These are phyloP conservation scores for Immersiporthe knoxdaviesiana DNA, from an alignment of 2,329 filamentous ascomycete species.

Conservation along the genomic window DNA sequence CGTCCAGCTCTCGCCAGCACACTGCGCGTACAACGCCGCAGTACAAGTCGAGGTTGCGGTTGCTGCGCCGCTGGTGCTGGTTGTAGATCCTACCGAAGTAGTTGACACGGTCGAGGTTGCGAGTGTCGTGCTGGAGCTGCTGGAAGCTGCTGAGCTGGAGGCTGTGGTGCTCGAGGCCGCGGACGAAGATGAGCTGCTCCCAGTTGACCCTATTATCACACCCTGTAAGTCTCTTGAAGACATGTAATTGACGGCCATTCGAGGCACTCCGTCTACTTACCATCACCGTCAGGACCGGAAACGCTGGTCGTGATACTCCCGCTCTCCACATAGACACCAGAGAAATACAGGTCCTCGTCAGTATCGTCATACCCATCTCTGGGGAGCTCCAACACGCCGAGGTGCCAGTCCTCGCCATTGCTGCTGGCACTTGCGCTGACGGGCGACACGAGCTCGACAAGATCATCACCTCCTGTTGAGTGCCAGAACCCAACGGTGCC, in stretches of 20 bases:
- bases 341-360: slow-evolving; percentile 72
- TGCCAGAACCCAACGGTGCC: slow-evolving; percentile 71
- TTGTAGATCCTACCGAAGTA: slow-evolving; percentile 10
- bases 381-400: slow-evolving; percentile 70
- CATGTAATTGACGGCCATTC: neutral
- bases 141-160: slow-evolving; percentile 11
- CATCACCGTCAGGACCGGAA: slow-evolving; percentile 19
- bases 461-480: slow-evolving; percentile 61
- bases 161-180: neutral
- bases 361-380: slow-evolving; percentile 56
- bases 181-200: slow-evolving; percentile 17
- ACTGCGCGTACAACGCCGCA: slow-evolving; percentile 22
- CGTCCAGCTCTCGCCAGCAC: slow-evolving; percentile 20
- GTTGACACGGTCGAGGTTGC: slow-evolving; percentile 20
- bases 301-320: slow-evolving; percentile 24
- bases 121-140: slow-evolving; percentile 7
- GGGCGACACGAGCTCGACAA: slow-evolving; percentile 62
- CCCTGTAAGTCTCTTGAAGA: neutral
- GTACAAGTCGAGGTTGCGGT: slow-evolving; percentile 15
- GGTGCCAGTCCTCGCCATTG: slow-evolving; percentile 73
- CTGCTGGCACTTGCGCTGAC: slow-evolving; percentile 59
- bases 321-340: slow-evolving; percentile 69
- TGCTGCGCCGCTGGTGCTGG: slow-evolving; percentile 14
- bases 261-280: neutral
- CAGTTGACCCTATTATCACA: slow-evolving; percentile 11